Percentiles rank a stretch among this genome's conserved stretches.
Evolutionary conservation across 805 yeast species (phyloP).

Genomic region (Diddensiella santjacobensis): DNA sequence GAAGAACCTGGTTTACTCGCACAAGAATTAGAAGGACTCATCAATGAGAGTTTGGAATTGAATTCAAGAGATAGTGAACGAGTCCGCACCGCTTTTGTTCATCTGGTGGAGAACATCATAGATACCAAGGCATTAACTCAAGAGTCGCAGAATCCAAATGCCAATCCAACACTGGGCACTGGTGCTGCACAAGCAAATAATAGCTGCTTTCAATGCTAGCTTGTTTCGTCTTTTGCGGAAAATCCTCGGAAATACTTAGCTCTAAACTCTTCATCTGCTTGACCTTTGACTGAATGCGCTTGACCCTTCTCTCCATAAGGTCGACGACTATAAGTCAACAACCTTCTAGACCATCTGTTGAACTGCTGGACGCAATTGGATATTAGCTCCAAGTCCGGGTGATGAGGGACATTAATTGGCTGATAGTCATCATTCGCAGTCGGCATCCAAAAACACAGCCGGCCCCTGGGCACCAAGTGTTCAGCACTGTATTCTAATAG

Average conservation of each 20-base stretch:
- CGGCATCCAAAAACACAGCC: slow-evolving; percentile 97
- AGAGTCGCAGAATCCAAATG: neutral
- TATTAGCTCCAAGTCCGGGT: slow-evolving; percentile 63
- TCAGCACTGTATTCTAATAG: slow-evolving; percentile 67
- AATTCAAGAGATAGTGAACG: slow-evolving; percentile 36
- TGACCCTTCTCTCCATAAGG: slow-evolving; percentile 38
- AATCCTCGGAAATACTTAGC: slow-evolving; percentile 74
- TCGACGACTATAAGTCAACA: slow-evolving; percentile 73
- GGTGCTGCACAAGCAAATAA: slow-evolving; percentile 26
- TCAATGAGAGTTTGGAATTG: slow-evolving; percentile 45
- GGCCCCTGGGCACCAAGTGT: slow-evolving; percentile 67
- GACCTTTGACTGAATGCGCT: slow-evolving; percentile 44
- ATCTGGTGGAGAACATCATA: slow-evolving; percentile 40
- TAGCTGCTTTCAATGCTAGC: slow-evolving; percentile 8
- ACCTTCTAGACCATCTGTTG: slow-evolving; percentile 87
- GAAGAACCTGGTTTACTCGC: slow-evolving; percentile 37
- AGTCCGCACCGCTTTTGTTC: slow-evolving; percentile 39
- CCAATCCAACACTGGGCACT: neutral
- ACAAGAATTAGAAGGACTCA: slow-evolving; percentile 22
- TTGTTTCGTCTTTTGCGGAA: slow-evolving; percentile 11
- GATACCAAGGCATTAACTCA: slow-evolving; percentile 24
- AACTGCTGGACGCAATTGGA: slow-evolving; percentile 82
- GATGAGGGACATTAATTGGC: slow-evolving; percentile 62
- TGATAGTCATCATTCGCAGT: slow-evolving; percentile 80
- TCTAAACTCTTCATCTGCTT: slow-evolving; percentile 58